Percentiles rank a stretch among this genome's conserved stretches.
phyloP scores from a whole-genome alignment of 495 filamentous ascomycete species.

The Xylaria flabelliformis region DNA sequence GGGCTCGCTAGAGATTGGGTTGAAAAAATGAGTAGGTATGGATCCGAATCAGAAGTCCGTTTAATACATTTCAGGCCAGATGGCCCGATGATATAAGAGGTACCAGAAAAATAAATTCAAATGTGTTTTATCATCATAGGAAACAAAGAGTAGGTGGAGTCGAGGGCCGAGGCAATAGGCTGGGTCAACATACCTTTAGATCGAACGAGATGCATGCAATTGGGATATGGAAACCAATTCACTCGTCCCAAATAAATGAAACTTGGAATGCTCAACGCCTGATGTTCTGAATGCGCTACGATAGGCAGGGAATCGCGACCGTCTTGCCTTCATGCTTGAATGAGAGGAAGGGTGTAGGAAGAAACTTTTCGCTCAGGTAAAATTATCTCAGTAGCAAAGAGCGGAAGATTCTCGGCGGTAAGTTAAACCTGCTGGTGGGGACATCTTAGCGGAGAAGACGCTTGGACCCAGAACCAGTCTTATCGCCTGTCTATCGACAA shows the following conservation, averaged over 20 bases:
- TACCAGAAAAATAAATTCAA: slow-evolving; percentile 61
- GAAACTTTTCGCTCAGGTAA: slow-evolving; percentile 28
- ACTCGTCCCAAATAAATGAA: not conserved
- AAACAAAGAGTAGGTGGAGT: slow-evolving; percentile 16
- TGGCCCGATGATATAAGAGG: slow-evolving; percentile 67
- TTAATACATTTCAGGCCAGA: slow-evolving; percentile 61
- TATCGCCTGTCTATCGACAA: slow-evolving; percentile 18
- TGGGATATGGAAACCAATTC: slow-evolving; percentile 7
- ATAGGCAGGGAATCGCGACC: no score
- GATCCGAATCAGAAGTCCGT: slow-evolving; percentile 61
- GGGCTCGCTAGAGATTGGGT: not conserved
- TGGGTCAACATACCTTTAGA: slow-evolving; percentile 26
- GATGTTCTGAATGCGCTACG: not conserved
- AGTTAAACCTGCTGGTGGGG: not conserved
- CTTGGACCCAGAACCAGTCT: slow-evolving; percentile 18
- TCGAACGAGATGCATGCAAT: not conserved
- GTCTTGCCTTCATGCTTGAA: not conserved
- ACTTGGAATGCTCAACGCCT: not conserved
- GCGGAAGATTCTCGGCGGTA: slow-evolving; percentile 23
- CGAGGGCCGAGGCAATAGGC: not conserved
- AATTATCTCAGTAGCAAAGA: slow-evolving; percentile 23
- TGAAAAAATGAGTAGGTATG: not conserved
- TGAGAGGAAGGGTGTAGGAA: not conserved
- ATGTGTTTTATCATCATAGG: slow-evolving; percentile 58
- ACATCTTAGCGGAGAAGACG: not conserved